Conservation (phyloP, 306 rosid genomes). For the cucumber (Cucumis sativus) region DNA sequence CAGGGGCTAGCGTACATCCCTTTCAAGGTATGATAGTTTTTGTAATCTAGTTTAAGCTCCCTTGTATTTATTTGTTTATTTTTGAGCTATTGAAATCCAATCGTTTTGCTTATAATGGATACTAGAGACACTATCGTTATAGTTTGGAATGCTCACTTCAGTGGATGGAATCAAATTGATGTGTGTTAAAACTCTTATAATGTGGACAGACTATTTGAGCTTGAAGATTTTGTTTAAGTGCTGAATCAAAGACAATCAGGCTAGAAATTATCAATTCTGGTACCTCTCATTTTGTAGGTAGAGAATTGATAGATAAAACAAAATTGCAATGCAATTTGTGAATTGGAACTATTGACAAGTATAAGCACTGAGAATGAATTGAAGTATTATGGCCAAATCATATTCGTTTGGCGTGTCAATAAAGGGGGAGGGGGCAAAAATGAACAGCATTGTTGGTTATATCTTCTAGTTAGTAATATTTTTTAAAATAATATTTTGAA, state of each 20-base stretch:
- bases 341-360: neutral
- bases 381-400: neutral
- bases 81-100: neutral
- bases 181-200: neutral
- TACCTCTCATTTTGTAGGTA: neutral
- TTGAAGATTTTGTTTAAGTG: neutral
- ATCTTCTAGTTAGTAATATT: neutral
- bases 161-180: neutral
- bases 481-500: too few species aligned
- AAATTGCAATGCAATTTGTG: neutral
- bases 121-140: neutral
- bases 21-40: slow-evolving; percentile 47
- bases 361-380: neutral
- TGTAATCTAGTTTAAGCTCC: neutral
- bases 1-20: slow-evolving; percentile 59
- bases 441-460: neutral
- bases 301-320: neutral
- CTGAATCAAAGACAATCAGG: neutral
- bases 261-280: neutral
- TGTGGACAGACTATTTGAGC: neutral
- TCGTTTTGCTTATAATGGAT: neutral
- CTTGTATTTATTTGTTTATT: neutral
- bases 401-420: neutral
- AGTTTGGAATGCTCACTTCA: neutral
- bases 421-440: neutral